Evolutionary conservation across 148 eudicot genomes (phyloP).

Genomic region (Rhododendron ovatum): DNA sequence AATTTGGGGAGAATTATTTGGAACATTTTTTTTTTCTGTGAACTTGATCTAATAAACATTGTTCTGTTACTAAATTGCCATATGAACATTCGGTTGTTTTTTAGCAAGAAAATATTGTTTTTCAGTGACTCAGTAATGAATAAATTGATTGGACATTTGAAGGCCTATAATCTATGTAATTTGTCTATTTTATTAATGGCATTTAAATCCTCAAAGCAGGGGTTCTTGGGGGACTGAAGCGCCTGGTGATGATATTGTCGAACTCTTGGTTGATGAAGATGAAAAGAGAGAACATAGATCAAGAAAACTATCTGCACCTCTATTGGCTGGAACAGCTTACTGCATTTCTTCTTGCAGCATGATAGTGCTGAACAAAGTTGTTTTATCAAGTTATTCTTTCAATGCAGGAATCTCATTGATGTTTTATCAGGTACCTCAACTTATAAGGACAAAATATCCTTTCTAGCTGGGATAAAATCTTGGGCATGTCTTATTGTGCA

Average conservation of each 20-base stretch:
- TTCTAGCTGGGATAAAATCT: neutral
- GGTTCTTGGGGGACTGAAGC: constrained; percentile 34
- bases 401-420: constrained; percentile 83
- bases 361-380: constrained; percentile 84
- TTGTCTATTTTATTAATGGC: neutral
- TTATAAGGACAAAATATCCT: neutral
- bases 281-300: constrained; percentile 47
- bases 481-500: neutral
- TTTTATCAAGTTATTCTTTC: constrained; percentile 67
- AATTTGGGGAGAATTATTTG: neutral
- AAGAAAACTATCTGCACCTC: constrained; percentile 51
- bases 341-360: constrained; percentile 85
- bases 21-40: neutral
- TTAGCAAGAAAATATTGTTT: neutral
- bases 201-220: constrained; percentile 29
- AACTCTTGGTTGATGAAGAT: constrained; percentile 21
- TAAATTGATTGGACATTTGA: neutral
- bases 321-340: constrained; percentile 73
- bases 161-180: neutral
- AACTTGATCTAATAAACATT: neutral
- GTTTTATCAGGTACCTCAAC: constrained; percentile 70
- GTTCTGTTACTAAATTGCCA: neutral
- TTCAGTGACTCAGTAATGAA: neutral
- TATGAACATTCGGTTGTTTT: neutral
- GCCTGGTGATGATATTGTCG: constrained; percentile 17